Percentiles rank a stretch among this genome's conserved stretches.
Evolutionary conservation across 148 eudicot species (phyloP).

Genomic region (Suaeda aralocaspica): DNA sequence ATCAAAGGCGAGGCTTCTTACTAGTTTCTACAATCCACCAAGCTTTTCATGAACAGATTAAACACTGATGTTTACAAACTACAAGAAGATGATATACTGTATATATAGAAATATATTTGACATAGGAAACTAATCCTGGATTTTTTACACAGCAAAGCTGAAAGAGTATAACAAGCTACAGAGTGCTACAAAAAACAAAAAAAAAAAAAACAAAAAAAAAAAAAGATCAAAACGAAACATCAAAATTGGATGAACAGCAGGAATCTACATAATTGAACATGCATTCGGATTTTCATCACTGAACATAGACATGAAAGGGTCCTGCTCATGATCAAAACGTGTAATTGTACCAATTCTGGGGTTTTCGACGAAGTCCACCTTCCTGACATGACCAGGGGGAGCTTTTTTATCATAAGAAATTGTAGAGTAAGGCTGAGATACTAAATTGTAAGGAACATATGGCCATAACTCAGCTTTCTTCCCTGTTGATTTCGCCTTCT

Average conservation of each 20-base stretch:
- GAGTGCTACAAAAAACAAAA: background rate
- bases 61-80: background rate
- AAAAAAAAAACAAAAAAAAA: constrained; percentile 1
- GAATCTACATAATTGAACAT: constrained; percentile 56
- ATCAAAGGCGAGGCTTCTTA: too few species aligned
- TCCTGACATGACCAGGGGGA: constrained; percentile 78
- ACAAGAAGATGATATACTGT: background rate
- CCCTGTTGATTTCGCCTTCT: constrained; percentile 72
- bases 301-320: constrained; percentile 59
- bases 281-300: constrained; percentile 87
- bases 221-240: background rate
- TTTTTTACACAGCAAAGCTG: constrained; percentile 12
- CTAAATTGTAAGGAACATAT: constrained; percentile 78
- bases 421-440: constrained; percentile 64
- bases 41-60: background rate
- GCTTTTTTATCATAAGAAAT: constrained; percentile 77
- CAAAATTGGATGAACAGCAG: too few species aligned
- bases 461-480: constrained; percentile 95
- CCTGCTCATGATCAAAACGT: constrained; percentile 47
- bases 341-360: constrained; percentile 20
- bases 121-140: constrained; percentile 2
- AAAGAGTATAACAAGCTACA: background rate
- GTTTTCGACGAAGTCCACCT: constrained; percentile 36
- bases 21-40: background rate
- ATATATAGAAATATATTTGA: background rate